These are phyloP conservation scores for Cinnamomum chago DNA, from an alignment of 164 flowering plant genomes.

Conservation along the genomic window DNA sequence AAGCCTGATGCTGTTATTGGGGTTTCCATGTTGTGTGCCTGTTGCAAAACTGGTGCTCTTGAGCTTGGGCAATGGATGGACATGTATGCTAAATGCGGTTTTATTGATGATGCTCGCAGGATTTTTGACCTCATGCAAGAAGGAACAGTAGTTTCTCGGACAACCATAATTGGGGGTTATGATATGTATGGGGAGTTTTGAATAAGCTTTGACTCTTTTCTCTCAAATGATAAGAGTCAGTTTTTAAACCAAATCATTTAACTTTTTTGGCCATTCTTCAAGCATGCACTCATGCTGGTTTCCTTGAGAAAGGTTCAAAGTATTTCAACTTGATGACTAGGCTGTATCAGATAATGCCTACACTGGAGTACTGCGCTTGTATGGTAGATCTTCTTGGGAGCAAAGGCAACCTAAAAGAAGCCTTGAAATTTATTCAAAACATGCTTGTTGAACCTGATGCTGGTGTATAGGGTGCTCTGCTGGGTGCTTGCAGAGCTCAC, in stretches of 20 bases:
- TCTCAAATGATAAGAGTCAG: slow-evolving; percentile 32
- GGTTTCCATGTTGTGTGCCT: slow-evolving; percentile 46
- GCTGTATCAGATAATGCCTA: slow-evolving; percentile 36
- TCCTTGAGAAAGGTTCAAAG: slow-evolving; percentile 49
- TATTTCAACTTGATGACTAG: slow-evolving; percentile 41
- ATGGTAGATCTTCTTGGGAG: slow-evolving; percentile 63
- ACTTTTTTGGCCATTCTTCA: slow-evolving; percentile 63
- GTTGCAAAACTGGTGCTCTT: slow-evolving; percentile 50
- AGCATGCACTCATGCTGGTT: slow-evolving; percentile 60
- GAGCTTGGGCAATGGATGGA: slow-evolving; percentile 56
- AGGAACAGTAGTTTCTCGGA: slow-evolving; percentile 58
- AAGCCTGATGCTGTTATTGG: slow-evolving; percentile 59
- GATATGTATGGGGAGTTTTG: slow-evolving; percentile 39
- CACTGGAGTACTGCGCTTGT: slow-evolving; percentile 54
- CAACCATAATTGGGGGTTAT: slow-evolving; percentile 52
- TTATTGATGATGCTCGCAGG: slow-evolving; percentile 36
- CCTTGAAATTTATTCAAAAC: slow-evolving; percentile 39
- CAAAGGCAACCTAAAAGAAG: slow-evolving; percentile 50
- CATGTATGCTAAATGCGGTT: slow-evolving; percentile 71
- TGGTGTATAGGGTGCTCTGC: slow-evolving; percentile 57
- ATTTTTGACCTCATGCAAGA: slow-evolving; percentile 37
- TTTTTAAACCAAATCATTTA: slow-evolving; percentile 46
- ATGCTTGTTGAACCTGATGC: slow-evolving; percentile 58
- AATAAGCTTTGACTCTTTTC: slow-evolving; percentile 43
- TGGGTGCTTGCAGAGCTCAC: slow-evolving; percentile 54